phyloP scores from a whole-genome alignment of 768 basidiomycete species.

The Suillus weaverae region DNA sequence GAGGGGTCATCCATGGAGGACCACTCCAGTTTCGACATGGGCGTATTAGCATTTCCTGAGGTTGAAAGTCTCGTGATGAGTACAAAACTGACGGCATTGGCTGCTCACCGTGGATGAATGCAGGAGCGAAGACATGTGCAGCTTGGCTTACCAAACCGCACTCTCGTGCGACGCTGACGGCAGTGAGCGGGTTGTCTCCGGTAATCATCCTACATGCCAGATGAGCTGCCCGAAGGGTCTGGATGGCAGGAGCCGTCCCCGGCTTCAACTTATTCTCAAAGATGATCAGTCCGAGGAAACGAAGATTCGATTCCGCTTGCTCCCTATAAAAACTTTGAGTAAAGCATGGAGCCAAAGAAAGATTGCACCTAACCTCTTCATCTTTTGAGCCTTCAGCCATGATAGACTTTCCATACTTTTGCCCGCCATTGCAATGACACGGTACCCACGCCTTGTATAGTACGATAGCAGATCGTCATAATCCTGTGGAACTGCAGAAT shows the following conservation, averaged over 20 bases:
- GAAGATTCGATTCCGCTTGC: constrained; percentile 87
- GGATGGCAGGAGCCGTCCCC: constrained; percentile 87
- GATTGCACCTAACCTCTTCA: constrained; percentile 70
- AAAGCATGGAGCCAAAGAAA: constrained; percentile 8
- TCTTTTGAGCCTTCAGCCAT: constrained; percentile 95
- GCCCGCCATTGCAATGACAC: constrained; percentile 97
- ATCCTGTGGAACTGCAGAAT: constrained; percentile 79
- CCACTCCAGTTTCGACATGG: constrained; percentile 79
- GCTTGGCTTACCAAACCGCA: constrained; percentile 87
- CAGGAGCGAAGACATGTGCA: constrained; percentile 84
- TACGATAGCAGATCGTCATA: constrained; percentile 96
- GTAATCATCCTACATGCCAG: constrained; percentile 97
- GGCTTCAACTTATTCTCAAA: constrained; percentile 98
- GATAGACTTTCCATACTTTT: constrained; percentile 92
- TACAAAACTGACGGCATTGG: neutral
- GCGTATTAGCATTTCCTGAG: constrained; percentile 53
- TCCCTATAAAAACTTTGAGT: constrained; percentile 53
- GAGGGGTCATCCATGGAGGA: constrained; percentile 83
- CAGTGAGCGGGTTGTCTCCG: constrained; percentile 95
- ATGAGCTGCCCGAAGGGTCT: constrained; percentile 84
- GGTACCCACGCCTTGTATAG: constrained; percentile 94
- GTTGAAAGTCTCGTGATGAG: neutral
- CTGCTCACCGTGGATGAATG: constrained; percentile 67
- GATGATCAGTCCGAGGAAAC: constrained; percentile 92
- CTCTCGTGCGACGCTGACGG: constrained; percentile 95